Evolutionary conservation across 305 asterid genomes (phyloP).

Genomic region (Rubia peregrina): DNA sequence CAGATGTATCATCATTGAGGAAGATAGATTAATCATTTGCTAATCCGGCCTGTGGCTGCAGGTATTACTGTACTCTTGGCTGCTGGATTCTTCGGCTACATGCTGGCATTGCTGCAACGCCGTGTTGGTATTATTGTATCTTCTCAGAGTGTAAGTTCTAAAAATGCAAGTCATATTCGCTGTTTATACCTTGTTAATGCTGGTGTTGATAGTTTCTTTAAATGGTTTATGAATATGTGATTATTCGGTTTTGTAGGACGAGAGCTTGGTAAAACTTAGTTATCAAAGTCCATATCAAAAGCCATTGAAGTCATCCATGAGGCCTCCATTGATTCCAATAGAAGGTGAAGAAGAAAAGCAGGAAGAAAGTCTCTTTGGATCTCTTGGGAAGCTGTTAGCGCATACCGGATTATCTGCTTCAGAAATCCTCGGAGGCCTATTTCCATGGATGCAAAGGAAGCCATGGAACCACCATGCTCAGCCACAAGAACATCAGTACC

Average conservation of each 20-base stretch:
- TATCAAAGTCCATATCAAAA: conserved; percentile 36
- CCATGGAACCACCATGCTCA: conserved; percentile 29
- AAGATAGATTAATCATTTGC: conserved; percentile 2
- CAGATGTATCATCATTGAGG: background rate
- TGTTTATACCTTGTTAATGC: background rate
- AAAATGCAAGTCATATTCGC: background rate
- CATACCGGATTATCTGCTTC: conserved; percentile 63
- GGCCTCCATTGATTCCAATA: conserved; percentile 62
- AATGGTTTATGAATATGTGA: background rate
- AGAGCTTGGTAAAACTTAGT: conserved; percentile 29
- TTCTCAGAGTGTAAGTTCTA: conserved; percentile 45
- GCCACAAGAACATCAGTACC: conserved; percentile 33
- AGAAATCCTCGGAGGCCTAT: conserved; percentile 58
- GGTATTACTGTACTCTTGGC: conserved; percentile 72
- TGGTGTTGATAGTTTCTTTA: background rate
- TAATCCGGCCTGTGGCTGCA: conserved; percentile 21
- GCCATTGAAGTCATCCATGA: conserved; percentile 42
- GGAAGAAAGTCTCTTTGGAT: conserved; percentile 67
- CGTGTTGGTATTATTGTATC: conserved; percentile 62
- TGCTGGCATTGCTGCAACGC: conserved; percentile 79
- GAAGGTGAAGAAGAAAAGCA: conserved; percentile 74
- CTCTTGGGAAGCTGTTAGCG: conserved; percentile 48
- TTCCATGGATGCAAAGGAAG: conserved; percentile 56
- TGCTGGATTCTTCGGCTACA: conserved; percentile 94
- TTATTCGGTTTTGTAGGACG: conserved; percentile 34